Base-by-base conservation (phyloP, 345 rosid species). In the Camelina laxa region DNA sequence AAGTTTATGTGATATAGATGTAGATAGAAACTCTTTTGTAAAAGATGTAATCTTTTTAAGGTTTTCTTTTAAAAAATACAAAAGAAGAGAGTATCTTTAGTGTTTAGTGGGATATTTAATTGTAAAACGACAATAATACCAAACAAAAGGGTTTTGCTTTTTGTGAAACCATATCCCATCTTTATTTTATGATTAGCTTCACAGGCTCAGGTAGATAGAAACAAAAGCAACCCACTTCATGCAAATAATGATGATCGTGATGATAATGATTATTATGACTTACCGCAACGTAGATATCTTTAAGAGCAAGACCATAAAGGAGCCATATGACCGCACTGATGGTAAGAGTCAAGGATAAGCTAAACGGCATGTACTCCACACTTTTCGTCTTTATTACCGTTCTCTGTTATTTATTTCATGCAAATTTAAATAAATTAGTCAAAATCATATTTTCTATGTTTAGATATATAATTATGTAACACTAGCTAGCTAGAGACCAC, bases 331-430 rank as follows among this genome's bases (percentile, higher is more conserved):
- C 73, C 16, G 92, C 92, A 78, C 84, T 87, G 27, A 85, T 9
- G 36, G 86, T 81, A 50, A 87, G 86, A 69, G 83, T 35, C 59
- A 86, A 70, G 13, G 92, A 87, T 74, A 87, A 69, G 66, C 77
- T 75, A 70, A 84, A 78, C 1, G 92, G 89, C 92, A 86, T 87
- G 88, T 81, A 87, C 80, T 87, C 92, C 75, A 87, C 92, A 44
- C 89, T 87, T 73, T 80, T 85, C 15, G 87, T 84, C 67, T 80
- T 73, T 41, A 84, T 79, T 62, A 84, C 84, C 67, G 77, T 63
- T 75, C 84, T 79, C 87, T 84, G 81, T 41, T 27, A 27, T 65
- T 41, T 27, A 27, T 65, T 57, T 9, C 0, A 44, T 9, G 36
- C 4, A 51, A 35, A 38, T 19, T 16, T 24, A 35, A 30, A 21